phyloP scores from a whole-genome alignment of 1,139 yeast species.

The Candida glucosophila region DNA sequence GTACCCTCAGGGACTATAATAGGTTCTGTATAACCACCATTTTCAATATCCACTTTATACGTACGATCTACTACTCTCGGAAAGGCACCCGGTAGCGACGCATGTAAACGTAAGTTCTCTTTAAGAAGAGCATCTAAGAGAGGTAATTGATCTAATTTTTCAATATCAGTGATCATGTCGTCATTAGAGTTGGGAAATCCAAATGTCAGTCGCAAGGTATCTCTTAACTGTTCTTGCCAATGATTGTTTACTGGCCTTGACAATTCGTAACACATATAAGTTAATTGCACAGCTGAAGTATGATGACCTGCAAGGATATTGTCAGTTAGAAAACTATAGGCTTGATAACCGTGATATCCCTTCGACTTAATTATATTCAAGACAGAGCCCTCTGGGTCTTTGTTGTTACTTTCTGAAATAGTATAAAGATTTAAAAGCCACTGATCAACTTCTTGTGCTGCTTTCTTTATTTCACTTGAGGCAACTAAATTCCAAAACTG shows the following conservation, averaged over 20 bases:
- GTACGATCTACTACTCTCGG: constrained; percentile 42
- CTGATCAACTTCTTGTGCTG: constrained; percentile 30
- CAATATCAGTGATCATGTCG: constrained; percentile 22
- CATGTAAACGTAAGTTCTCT: constrained; percentile 53
- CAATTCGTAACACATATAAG: constrained; percentile 54
- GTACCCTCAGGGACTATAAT: constrained; percentile 45
- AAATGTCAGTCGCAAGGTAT: constrained; percentile 32
- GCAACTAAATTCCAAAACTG: constrained; percentile 43
- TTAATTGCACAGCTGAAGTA: constrained; percentile 61
- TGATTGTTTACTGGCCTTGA: constrained; percentile 39
- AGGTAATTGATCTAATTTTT: constrained; percentile 40
- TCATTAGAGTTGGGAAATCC: constrained; percentile 20
- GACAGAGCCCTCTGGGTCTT: constrained; percentile 15
- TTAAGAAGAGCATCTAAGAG: constrained; percentile 48
- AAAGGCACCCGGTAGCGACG: constrained; percentile 71
- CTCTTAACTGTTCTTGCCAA: constrained; percentile 32
- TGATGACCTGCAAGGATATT: constrained; percentile 62
- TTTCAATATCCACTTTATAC: constrained; percentile 12
- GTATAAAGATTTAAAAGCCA: constrained; percentile 45
- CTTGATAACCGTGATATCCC: constrained; percentile 24
- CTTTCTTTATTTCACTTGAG: constrained; percentile 24
- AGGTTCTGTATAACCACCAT: constrained; percentile 6
- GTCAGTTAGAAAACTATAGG: constrained; percentile 33
- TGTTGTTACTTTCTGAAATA: constrained; percentile 18
- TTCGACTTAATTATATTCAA: constrained; percentile 24